Conservation (phyloP, 495 filamentous ascomycete genomes). For the Neurospora hispaniola region DNA sequence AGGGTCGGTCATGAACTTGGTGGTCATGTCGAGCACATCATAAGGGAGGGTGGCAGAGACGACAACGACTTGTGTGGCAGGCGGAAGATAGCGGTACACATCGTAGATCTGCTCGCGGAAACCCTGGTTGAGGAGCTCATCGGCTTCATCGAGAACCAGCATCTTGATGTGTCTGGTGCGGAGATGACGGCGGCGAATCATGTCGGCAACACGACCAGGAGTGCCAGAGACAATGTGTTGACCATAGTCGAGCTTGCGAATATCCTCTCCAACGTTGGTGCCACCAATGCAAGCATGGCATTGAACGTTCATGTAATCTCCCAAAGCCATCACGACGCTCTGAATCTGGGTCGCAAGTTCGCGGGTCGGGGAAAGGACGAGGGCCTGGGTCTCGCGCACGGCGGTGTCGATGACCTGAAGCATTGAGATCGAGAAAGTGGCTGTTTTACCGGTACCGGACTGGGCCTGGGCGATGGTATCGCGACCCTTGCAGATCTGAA, state of each 20-base stretch:
- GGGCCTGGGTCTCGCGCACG: constrained; percentile 88
- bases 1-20: constrained; percentile 99
- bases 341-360: constrained; percentile 98
- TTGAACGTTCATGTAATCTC: constrained; percentile 98
- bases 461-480: constrained; percentile 99
- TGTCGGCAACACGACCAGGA: constrained; percentile 94
- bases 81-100: constrained; percentile 95
- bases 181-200: constrained; percentile 94
- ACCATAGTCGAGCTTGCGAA: constrained; percentile 89
- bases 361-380: constrained; percentile 93
- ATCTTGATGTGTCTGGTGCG: constrained; percentile 97
- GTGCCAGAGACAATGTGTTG: constrained; percentile 96
- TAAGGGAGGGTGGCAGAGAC: constrained; percentile 96
- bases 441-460: constrained; percentile 98
- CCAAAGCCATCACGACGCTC: constrained; percentile 94
- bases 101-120: constrained; percentile 99
- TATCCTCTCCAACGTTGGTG: constrained; percentile 95
- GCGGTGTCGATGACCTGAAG: constrained; percentile 94
- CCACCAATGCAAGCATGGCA: constrained; percentile 99
- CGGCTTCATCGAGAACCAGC: constrained; percentile 97
- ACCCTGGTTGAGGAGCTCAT: constrained; percentile 94
- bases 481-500: constrained; percentile 96
- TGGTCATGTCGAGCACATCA: constrained; percentile 98
- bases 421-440: constrained; percentile 97
- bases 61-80: constrained; percentile 94